Conservation (phyloP, 495 filamentous ascomycete genomes). For the Penicillium desertorum region DNA sequence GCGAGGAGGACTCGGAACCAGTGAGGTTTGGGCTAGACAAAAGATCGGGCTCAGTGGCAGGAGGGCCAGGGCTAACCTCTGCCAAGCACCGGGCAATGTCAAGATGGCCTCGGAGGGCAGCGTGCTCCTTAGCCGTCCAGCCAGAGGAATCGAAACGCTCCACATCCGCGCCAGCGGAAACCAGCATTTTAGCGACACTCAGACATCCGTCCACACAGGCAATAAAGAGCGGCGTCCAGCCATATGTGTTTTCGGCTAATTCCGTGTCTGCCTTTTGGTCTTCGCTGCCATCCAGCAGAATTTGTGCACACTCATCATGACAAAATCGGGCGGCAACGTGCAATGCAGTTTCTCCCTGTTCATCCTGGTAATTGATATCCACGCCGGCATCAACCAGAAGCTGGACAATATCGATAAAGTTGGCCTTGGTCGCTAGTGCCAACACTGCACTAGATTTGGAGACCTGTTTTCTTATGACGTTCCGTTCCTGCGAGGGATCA, state of each 20-base stretch:
- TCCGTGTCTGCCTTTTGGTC: conserved; percentile 74
- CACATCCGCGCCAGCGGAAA: conserved; percentile 72
- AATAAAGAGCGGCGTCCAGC: conserved; percentile 91
- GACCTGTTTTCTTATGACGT: conserved; percentile 62
- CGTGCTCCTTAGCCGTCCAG: conserved; percentile 95
- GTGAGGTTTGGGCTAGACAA: conserved; percentile 36
- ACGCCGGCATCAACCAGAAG: conserved; percentile 87
- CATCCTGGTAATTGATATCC: conserved; percentile 91
- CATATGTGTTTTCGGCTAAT: conserved; percentile 77
- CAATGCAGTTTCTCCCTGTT: conserved; percentile 87
- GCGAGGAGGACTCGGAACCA: conserved; percentile 45
- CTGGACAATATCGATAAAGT: conserved; percentile 78
- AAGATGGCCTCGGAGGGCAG: conserved; percentile 82
- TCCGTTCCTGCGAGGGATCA: conserved; percentile 56
- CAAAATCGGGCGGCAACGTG: conserved; percentile 91
- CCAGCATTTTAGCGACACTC: conserved; percentile 70
- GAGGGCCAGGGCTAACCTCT: conserved; percentile 45
- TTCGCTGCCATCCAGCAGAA: conserved; percentile 66
- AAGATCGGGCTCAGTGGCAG: conserved; percentile 37
- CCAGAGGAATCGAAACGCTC: conserved; percentile 78
- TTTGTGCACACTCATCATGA: conserved; percentile 73
- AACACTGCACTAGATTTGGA: conserved; percentile 88
- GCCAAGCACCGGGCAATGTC: conserved; percentile 69
- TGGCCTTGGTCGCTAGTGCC: conserved; percentile 79
- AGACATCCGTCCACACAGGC: conserved; percentile 85